phyloP scores from a whole-genome alignment of 2,329 filamentous ascomycete genomes.

The Penicillium sp. region DNA sequence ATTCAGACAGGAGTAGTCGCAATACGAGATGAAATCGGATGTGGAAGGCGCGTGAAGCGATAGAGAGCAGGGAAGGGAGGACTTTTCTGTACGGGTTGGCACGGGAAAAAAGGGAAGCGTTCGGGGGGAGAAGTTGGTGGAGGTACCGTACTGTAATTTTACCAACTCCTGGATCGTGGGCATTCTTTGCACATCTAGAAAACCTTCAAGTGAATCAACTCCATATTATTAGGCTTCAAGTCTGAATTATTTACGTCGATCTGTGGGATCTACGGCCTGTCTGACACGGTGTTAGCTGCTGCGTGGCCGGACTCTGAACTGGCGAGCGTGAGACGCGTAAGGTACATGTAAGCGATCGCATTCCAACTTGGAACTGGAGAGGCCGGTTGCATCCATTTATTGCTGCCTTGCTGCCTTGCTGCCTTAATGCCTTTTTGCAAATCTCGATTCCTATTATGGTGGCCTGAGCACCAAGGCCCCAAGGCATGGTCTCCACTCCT shows the following conservation, averaged over 20 bases:
- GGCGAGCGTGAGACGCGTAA: slow-evolving; percentile 10
- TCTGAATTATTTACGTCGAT: not conserved
- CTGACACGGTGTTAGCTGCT: not conserved
- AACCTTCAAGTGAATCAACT: not conserved
- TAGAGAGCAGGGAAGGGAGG: slow-evolving; percentile 34
- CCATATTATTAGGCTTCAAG: not conserved
- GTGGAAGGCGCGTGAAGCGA: slow-evolving; percentile 40
- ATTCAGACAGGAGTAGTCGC: slow-evolving; percentile 46
- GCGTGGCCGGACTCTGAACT: slow-evolving; percentile 1
- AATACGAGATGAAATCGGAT: slow-evolving; percentile 44
- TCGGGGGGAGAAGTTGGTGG: slow-evolving; percentile 1
- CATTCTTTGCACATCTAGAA: not conserved
- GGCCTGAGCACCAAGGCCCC: not conserved
- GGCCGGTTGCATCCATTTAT: slow-evolving; percentile 8
- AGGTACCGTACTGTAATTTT: slow-evolving; percentile 10
- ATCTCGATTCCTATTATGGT: not conserved
- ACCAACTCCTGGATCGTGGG: not conserved
- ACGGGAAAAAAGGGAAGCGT: slow-evolving; percentile 16
- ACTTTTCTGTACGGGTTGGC: slow-evolving; percentile 32
- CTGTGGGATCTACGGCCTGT: not conserved
- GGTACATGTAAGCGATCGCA: slow-evolving; percentile 6
- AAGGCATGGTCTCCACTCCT: slow-evolving; percentile 3
- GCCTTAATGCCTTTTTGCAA: too few species aligned
- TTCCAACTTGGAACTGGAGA: not conserved
- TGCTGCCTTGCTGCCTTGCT: not conserved